These are phyloP conservation scores for Aschersonia sp. DNA, from an alignment of 2,329 filamentous ascomycete genomes.

Conservation along the genomic window DNA sequence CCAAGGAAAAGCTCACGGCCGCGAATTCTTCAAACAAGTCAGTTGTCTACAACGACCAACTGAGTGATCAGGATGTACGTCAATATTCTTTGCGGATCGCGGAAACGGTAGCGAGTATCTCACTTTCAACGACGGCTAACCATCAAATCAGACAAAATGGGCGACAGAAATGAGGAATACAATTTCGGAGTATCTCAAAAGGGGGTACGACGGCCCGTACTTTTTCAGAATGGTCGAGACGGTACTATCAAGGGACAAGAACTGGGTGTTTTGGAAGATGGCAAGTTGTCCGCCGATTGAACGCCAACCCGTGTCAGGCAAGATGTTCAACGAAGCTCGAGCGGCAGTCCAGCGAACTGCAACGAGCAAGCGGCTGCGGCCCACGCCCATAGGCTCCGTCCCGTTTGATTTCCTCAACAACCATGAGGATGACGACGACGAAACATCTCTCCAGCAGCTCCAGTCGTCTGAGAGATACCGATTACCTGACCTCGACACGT, in stretches of 20 bases:
- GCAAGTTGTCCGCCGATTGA: constrained; percentile 85
- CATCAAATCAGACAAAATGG: constrained; percentile 57
- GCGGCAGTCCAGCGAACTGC: constrained; percentile 49
- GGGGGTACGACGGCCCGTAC: constrained; percentile 72
- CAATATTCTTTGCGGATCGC: too few relatives aligned
- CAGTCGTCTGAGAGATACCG: constrained; percentile 50
- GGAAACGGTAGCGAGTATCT: too few relatives aligned
- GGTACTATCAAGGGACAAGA: constrained; percentile 88
- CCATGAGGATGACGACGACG: constrained; percentile 12
- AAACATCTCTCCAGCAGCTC: constrained; percentile 50
- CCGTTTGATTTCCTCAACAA: constrained; percentile 63
- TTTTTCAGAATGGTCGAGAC: constrained; percentile 96
- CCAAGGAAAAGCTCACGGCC: constrained; percentile 64
- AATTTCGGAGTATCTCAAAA: constrained; percentile 72
- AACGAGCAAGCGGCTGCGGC: constrained; percentile 54
- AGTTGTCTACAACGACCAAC: constrained; percentile 65
- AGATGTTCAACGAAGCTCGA: constrained; percentile 57
- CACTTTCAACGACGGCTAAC: not conserved
- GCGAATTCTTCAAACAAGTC: constrained; percentile 63
- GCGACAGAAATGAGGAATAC: constrained; percentile 59
- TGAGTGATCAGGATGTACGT: constrained; percentile 73
- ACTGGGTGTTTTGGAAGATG: constrained; percentile 98
- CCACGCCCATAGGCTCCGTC: constrained; percentile 56
- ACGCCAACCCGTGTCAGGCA: constrained; percentile 51
- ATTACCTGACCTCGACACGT: constrained; percentile 54